Conservation (phyloP, 257 asterid genomes). For the Scutellaria galericulata region DNA sequence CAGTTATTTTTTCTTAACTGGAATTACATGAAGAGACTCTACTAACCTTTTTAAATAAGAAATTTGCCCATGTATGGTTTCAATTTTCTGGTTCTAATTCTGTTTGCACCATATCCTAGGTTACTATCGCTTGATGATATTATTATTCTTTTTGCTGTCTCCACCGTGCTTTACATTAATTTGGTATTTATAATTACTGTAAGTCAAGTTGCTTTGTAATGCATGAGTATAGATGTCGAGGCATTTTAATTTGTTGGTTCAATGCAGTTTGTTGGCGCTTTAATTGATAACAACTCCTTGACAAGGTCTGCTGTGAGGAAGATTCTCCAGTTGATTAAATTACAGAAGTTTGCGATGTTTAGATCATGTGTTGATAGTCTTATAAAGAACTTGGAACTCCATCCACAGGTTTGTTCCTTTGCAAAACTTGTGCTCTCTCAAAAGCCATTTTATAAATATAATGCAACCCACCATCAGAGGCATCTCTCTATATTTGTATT, state of each 20-base stretch:
- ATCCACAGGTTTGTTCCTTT: slow-evolving; percentile 70
- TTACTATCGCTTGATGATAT: slow-evolving; percentile 8
- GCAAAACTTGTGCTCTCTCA: slow-evolving; percentile 19
- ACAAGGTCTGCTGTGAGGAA: slow-evolving; percentile 76
- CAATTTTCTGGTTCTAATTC: slow-evolving; percentile 19
- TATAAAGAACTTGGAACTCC: slow-evolving; percentile 66
- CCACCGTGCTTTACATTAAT: slow-evolving; percentile 12
- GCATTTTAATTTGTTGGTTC: slow-evolving; percentile 34
- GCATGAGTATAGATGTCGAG: slow-evolving; percentile 30
- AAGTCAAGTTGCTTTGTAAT: slow-evolving; percentile 23
- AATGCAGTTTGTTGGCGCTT: slow-evolving; percentile 75
- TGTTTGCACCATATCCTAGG: slow-evolving; percentile 22
- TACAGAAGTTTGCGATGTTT: slow-evolving; percentile 61
- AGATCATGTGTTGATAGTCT: slow-evolving; percentile 61
- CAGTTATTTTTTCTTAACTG: neutral
- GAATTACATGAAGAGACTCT: slow-evolving; percentile 13
- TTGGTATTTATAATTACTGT: slow-evolving; percentile 25
- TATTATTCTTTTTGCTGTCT: slow-evolving; percentile 2
- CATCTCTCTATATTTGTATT: neutral
- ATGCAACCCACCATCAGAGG: slow-evolving; percentile 16
- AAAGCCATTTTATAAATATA: slow-evolving; percentile 11
- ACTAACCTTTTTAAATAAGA: slow-evolving; percentile 3
- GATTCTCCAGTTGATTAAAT: slow-evolving; percentile 55
- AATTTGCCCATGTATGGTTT: neutral
- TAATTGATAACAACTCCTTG: slow-evolving; percentile 56